Percentiles rank a stretch among this genome's conserved stretches.
These are phyloP conservation scores for Russula lepida DNA, from an alignment of 768 basidiomycete genomes.

Conservation along the genomic window DNA sequence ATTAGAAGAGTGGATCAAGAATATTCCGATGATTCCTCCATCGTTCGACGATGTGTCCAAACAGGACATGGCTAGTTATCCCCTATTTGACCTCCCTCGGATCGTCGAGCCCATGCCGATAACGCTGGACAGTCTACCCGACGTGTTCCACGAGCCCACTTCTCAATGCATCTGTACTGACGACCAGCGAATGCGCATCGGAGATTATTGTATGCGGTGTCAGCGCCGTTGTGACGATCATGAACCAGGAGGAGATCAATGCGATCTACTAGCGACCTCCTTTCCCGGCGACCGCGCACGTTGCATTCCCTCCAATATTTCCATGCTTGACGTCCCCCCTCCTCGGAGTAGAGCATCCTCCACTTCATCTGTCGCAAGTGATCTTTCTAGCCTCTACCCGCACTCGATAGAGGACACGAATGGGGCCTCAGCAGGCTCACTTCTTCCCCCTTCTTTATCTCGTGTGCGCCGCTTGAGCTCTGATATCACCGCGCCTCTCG, in stretches of 20 bases:
- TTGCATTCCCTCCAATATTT: constrained; percentile 1
- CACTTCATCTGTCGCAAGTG: constrained; percentile 17
- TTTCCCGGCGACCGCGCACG: constrained; percentile 1
- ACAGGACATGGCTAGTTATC: not conserved
- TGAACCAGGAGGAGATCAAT: constrained; percentile 5
- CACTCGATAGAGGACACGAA: constrained; percentile 13
- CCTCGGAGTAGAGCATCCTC: constrained; percentile 19
- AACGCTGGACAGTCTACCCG: constrained; percentile 17
- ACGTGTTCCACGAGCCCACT: constrained; percentile 27
- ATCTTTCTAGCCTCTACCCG: constrained; percentile 15
- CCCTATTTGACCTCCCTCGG: constrained; percentile 4
- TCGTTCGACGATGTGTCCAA: constrained; percentile 6
- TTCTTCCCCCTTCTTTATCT: constrained; percentile 11
- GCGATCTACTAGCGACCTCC: not conserved
- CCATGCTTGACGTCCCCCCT: constrained; percentile 10
- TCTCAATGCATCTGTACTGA: constrained; percentile 7
- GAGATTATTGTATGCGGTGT: constrained; percentile 15
- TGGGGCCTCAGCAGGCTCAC: not conserved
- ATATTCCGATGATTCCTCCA: constrained; percentile 12
- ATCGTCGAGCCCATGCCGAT: constrained; percentile 19
- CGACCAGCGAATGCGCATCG: constrained; percentile 7
- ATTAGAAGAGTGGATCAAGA: constrained; percentile 20
- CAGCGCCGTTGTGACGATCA: constrained; percentile 14
- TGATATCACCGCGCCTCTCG: not conserved
- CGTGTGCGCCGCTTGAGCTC: constrained; percentile 9